Evolutionary conservation across 164 flowering plant genomes (phyloP), one percentile per base, ranked within the genome.

Genomic region (Stephania cephalantha): DNA sequence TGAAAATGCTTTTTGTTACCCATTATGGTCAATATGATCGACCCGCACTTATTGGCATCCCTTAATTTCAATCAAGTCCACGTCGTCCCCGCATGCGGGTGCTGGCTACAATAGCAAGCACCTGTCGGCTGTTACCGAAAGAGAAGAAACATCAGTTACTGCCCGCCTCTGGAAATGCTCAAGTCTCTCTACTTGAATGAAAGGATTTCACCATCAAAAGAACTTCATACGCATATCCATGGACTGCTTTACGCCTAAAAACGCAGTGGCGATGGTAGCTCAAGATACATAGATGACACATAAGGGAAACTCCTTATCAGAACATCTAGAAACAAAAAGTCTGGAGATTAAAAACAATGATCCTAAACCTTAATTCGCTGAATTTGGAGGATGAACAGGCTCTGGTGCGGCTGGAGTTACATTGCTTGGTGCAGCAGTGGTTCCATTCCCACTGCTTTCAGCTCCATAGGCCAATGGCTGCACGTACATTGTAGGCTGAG

Each of bases 371-470:
- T 10, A 17, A 25, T 13, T 71, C 53, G 35, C 75, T 71, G 78
- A 81, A 70, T 78, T 76, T 74, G 76, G 77, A 72, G 79, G 79
- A 66, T 10, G 77, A 46, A 50, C 79, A 68, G 72, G 55, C 63
- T 79, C 81, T 74, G 81, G 79, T 12, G 29, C 67, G 42, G 84
- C 76, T 22, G 74, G 74, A 71, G 81, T 52, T 29, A 67, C 69
- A 29, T 78, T 67, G 68, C 68, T 70, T 75, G 67, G 64, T 46
- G 42, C 55, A 70, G 73, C 55, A 4, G 71, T 61, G 70, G 76
- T 81, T 68, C 73, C 80, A 69, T 78, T 82, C 18, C 71, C 64
- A 35, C 70, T 55, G 65, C 75, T 78, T 76, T 80, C 81, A 74
- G 71, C 78, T 63, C 80, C 83, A 73, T 73, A 68, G 30, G 13